These are phyloP conservation scores for Diaporthe ampelina DNA, from an alignment of 2,329 filamentous ascomycete genomes.

Conservation along the genomic window DNA sequence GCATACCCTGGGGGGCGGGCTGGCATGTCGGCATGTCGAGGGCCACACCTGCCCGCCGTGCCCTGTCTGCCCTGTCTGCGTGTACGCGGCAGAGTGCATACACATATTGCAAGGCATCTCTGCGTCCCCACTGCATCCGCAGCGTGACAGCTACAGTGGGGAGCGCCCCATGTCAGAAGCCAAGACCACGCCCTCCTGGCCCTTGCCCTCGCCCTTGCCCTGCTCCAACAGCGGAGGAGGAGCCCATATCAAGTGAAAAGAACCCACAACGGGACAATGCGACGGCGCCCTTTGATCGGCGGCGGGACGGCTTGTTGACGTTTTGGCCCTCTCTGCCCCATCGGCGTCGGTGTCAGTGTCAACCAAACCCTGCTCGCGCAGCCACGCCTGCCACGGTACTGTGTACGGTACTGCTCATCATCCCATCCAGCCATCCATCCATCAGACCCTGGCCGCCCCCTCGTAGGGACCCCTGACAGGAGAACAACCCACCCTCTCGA, in stretches of 20 bases:
- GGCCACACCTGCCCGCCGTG: slow-evolving; percentile 12
- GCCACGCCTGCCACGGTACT: slow-evolving; percentile 14
- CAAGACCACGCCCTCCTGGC: not conserved
- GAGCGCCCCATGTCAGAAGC: slow-evolving; percentile 19
- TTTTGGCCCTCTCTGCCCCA: slow-evolving; percentile 17
- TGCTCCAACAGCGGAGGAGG: not conserved
- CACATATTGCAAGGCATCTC: slow-evolving; percentile 26
- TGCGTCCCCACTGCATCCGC: slow-evolving; percentile 29
- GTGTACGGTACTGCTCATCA: not conserved
- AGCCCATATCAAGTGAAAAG: not conserved
- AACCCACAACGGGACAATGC: slow-evolving; percentile 28
- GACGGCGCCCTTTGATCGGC: slow-evolving; percentile 22
- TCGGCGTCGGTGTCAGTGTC: slow-evolving; percentile 15
- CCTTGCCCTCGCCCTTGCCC: too few relatives aligned
- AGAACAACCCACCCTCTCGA: slow-evolving; percentile 30
- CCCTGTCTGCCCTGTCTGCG: not conserved
- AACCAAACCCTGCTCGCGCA: slow-evolving; percentile 5
- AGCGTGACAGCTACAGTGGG: slow-evolving; percentile 33
- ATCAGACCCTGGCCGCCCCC: not conserved
- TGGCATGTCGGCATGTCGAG: slow-evolving; percentile 15
- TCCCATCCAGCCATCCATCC: not conserved
- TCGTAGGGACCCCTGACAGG: slow-evolving; percentile 13
- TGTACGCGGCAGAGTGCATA: slow-evolving; percentile 16
- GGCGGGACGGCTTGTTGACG: slow-evolving; percentile 9
- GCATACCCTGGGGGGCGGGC: not conserved